Evolutionary conservation across 2,329 filamentous ascomycete species (phyloP).

Genomic region (Dendryphion nanum): DNA sequence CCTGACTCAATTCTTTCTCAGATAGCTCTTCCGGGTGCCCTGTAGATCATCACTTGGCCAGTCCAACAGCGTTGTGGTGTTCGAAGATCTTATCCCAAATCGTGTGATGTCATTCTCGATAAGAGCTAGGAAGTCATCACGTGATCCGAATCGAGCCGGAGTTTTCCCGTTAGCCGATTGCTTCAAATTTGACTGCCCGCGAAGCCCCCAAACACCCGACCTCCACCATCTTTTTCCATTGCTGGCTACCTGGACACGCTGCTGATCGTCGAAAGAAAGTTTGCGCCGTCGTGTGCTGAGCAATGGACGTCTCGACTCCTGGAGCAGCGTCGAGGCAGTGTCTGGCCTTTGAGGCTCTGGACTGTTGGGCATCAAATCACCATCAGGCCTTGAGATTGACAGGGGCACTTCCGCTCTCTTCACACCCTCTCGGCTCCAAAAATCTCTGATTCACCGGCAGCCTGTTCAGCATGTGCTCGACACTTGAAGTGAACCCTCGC

Average conservation of each 20-base stretch:
- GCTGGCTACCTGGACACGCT: neutral
- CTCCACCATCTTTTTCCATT: neutral
- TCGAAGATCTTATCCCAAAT: too few species aligned
- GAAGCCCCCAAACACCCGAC: neutral
- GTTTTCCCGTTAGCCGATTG: slow-evolving; percentile 6
- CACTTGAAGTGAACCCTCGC: too few species aligned
- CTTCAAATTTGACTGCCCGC: slow-evolving; percentile 4
- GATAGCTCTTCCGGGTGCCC: too few species aligned
- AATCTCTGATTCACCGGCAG: too few species aligned
- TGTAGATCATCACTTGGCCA: too few species aligned
- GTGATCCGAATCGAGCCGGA: slow-evolving; percentile 7
- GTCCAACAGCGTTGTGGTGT: too few species aligned
- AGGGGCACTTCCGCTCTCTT: slow-evolving; percentile 12
- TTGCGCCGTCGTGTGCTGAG: neutral
- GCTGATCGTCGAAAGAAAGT: neutral
- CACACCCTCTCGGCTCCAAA: too few species aligned
- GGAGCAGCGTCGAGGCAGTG: neutral
- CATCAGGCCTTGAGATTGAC: slow-evolving; percentile 13
- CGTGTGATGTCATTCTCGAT: too few species aligned
- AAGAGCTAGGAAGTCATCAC: slow-evolving; percentile 12
- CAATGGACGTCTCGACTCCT: neutral
- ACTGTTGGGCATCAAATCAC: slow-evolving; percentile 25
- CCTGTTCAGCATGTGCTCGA: too few species aligned
- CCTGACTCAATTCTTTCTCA: too few species aligned
- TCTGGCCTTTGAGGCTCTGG: slow-evolving; percentile 12